Evolutionary conservation across 305 asterid genomes (phyloP).

Genomic region (Fraxinus floribunda): DNA sequence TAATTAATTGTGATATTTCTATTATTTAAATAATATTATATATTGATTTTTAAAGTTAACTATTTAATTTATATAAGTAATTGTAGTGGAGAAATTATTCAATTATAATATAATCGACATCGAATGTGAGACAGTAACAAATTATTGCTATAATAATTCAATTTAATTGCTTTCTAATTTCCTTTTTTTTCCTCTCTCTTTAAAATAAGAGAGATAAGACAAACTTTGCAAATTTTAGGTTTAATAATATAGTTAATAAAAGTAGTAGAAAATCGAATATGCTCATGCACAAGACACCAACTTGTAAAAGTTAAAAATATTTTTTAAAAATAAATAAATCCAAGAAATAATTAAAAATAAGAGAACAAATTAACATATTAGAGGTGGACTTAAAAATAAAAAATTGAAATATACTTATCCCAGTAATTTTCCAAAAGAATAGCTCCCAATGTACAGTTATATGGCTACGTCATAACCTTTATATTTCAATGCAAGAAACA

Average conservation of each 20-base stretch:
- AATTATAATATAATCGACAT: no score
- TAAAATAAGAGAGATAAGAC: neutral
- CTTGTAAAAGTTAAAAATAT: constrained; percentile 15
- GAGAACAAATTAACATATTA: constrained; percentile 13
- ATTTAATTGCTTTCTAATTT: no score
- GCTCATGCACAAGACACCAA: constrained; percentile 21
- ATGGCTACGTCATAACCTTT: constrained; percentile 25
- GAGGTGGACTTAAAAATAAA: neutral
- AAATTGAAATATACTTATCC: neutral
- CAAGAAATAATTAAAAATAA: constrained; percentile 19
- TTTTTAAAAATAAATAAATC: neutral
- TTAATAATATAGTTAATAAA: neutral
- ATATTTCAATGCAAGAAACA: neutral
- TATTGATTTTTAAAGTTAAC: no score
- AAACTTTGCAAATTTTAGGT: neutral
- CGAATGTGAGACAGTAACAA: no score
- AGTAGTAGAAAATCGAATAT: constrained; percentile 3
- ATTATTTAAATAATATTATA: no score
- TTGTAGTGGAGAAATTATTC: no score
- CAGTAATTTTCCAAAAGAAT: constrained; percentile 21
- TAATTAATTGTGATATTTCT: no score
- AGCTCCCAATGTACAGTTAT: constrained; percentile 23
- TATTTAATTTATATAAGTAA: no score
- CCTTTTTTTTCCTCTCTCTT: no score
- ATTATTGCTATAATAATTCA: no score